Base-by-base conservation (phyloP, 2,329 filamentous ascomycete species). In the Talaromyces sp. region DNA sequence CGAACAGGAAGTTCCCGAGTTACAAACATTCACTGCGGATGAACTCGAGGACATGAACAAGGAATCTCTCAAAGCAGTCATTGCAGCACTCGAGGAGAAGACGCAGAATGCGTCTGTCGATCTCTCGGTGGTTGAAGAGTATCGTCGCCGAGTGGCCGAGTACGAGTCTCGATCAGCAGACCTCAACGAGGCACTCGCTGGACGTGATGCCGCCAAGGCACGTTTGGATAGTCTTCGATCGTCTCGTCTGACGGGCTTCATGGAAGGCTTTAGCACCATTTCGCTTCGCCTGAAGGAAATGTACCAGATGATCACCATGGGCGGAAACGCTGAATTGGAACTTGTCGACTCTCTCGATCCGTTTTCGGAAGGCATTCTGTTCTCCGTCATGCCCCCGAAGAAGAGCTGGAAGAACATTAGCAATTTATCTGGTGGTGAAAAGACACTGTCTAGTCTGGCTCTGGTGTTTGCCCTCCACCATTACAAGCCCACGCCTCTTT, bases 241-340 rank as follows among this genome's bases (percentile, higher is more conserved):
- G 14, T 82, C 96, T 56, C 91, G 95, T 33, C 83, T 98, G 7
- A 94, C 97, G 69, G 94, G 95, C 40, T 99, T 99, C 84, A 98
- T 98, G 93, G 92, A 96, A 73, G 95, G 96, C 44, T 98, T 99
- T 80, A 89, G 89, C 70, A 89, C 87, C 65, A 99, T 99, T 76
- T 98, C 94, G 1, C 83, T 97, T 28, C 90, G 94, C 0, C 83
- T 99, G 53, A 99, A 99, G 81, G 95, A 99, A 73, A 99, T 99
- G 95, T 99, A 99, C 79, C 95, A 99, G 75, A 97, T 99, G 93
- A 99, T 99, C 75, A 99, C 95, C 27, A 98, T 99, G 92, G 95
- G 95, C 64, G 95, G 95, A 61, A 99, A 99, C 70, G 95, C 95
- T 0, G 95, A 99, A 79, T 85, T 99, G 12, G 96, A 99, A 76